These are phyloP conservation scores for Acacia pycnantha DNA, from an alignment of 331 rosid genomes.

Conservation along the genomic window DNA sequence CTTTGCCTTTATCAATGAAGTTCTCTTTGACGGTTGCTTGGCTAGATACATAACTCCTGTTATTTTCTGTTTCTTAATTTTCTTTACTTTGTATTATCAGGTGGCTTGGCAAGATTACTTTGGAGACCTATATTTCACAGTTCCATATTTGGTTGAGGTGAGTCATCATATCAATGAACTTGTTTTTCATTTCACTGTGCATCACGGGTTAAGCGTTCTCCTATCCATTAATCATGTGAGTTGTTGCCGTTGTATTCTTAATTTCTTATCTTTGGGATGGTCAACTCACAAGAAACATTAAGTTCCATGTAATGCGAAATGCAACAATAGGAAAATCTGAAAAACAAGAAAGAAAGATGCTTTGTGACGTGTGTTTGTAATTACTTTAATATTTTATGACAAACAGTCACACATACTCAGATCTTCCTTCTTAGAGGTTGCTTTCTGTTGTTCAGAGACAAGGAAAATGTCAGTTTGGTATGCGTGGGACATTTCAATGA, in stretches of 20 bases:
- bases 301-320: constrained; percentile 1
- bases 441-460: constrained; percentile 3
- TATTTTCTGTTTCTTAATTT: constrained; percentile 9
- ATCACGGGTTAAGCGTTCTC: not conserved
- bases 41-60: constrained; percentile 5
- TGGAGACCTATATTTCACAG: constrained; percentile 98
- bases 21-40: constrained; percentile 12
- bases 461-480: not conserved
- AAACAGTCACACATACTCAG: not conserved
- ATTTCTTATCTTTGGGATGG: constrained; percentile 22
- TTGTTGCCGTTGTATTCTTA: constrained; percentile 2
- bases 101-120: constrained; percentile 98
- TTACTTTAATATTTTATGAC: not conserved
- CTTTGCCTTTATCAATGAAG: constrained; percentile 19
- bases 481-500: not conserved
- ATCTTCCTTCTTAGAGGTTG: not conserved
- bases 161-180: constrained; percentile 27
- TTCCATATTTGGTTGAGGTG: constrained; percentile 99
- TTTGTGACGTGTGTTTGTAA: not conserved
- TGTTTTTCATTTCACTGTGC: not conserved
- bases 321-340: constrained; percentile 9
- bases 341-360: not conserved
- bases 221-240: not conserved
- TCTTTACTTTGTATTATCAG: constrained; percentile 42
- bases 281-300: constrained; percentile 6